Evolutionary conservation across 2,329 filamentous ascomycete genomes (phyloP).

Genomic region (Ramularia collo-cygni): DNA sequence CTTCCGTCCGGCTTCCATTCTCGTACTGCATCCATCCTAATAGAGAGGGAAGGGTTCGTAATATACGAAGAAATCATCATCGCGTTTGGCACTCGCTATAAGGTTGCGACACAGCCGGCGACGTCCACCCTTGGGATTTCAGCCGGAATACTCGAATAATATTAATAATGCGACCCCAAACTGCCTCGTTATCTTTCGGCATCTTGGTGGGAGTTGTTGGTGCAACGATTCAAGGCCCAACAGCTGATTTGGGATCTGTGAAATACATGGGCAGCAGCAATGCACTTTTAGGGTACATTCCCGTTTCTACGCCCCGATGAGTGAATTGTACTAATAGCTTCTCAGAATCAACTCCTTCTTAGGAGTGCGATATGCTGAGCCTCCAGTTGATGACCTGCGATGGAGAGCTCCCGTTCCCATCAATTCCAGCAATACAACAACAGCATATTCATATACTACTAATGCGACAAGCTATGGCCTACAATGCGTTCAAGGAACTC

Average conservation of each 20-base stretch:
- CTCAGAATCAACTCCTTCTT: background rate
- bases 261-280: conserved; percentile 15
- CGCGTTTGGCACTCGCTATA: no score
- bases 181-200: no score
- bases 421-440: background rate
- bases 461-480: conserved; percentile 6
- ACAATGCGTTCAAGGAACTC: conserved; percentile 1
- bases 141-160: no score
- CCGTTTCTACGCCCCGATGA: background rate
- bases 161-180: no score
- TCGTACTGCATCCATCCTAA: no score
- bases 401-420: conserved; percentile 18
- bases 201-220: no score
- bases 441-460: conserved; percentile 12
- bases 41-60: no score
- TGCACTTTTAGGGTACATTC: background rate
- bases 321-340: background rate
- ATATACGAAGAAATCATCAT: no score
- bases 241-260: conserved; percentile 22
- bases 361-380: conserved; percentile 21
- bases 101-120: no score
- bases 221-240: no score
- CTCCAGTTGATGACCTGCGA: conserved; percentile 19
- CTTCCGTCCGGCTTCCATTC: no score
- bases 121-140: no score